Conservation (phyloP, 2,329 filamentous ascomycete genomes). For the Paracorniculantispora psalliotae region DNA sequence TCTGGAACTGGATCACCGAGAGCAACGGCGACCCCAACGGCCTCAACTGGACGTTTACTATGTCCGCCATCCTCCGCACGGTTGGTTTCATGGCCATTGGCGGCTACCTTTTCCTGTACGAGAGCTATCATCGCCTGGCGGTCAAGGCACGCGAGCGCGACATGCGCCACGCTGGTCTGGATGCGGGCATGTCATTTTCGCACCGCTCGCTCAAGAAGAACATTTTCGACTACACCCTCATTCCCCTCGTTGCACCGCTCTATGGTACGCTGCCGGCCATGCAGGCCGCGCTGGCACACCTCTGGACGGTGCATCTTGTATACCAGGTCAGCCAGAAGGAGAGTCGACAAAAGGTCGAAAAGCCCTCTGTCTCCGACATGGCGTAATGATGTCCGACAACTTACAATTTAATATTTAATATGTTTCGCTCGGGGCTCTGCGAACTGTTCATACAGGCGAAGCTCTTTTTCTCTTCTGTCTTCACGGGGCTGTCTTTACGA, state of each 20-base stretch:
- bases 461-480: neutral
- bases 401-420: conserved; percentile 5
- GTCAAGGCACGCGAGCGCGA: conserved; percentile 57
- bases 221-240: conserved; percentile 57
- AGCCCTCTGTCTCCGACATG: conserved; percentile 39
- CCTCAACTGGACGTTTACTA: conserved; percentile 53
- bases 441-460: neutral
- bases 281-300: conserved; percentile 63
- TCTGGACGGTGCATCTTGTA: conserved; percentile 64
- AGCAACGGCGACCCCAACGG: conserved; percentile 46
- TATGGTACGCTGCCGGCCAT: conserved; percentile 64
- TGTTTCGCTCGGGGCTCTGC: neutral
- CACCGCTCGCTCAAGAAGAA: conserved; percentile 52
- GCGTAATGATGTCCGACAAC: conserved; percentile 29
- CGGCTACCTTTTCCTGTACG: conserved; percentile 61
- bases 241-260: conserved; percentile 62
- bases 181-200: conserved; percentile 62
- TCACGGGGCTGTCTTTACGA: neutral
- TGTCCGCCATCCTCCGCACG: conserved; percentile 57
- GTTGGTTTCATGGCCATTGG: conserved; percentile 59
- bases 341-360: conserved; percentile 45
- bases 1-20: conserved; percentile 54
- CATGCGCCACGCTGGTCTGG: conserved; percentile 60
- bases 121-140: conserved; percentile 59
- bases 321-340: conserved; percentile 71